These are phyloP conservation scores for Amanita phalloides DNA, from an alignment of 768 basidiomycete genomes.

Conservation along the genomic window DNA sequence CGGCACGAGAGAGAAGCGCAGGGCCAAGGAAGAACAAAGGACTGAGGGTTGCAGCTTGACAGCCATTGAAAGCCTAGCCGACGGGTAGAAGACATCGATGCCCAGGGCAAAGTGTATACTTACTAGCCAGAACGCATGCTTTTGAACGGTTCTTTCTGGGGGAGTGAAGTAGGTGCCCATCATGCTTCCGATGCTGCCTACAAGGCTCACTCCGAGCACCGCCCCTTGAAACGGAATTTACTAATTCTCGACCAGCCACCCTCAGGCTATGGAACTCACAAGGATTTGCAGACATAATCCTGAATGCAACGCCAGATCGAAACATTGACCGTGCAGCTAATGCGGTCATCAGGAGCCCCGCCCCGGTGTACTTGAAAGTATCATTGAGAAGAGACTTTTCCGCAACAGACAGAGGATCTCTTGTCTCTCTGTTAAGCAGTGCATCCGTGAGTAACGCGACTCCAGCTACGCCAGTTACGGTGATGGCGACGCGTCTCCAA, in stretches of 20 bases:
- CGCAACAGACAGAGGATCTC: slow-evolving; percentile 47
- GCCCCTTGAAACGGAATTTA: slow-evolving; percentile 38
- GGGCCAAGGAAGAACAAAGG: slow-evolving; percentile 87
- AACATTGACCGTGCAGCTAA: slow-evolving; percentile 73
- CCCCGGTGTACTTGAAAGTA: slow-evolving; percentile 77
- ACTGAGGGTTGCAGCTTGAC: slow-evolving; percentile 78
- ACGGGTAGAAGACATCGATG: not conserved
- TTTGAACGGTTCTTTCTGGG: slow-evolving; percentile 65
- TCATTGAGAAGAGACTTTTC: slow-evolving; percentile 68
- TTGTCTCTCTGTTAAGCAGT: slow-evolving; percentile 70
- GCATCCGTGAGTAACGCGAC: slow-evolving; percentile 52
- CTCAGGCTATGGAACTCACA: slow-evolving; percentile 31
- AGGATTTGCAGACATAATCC: slow-evolving; percentile 77
- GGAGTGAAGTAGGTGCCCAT: slow-evolving; percentile 71
- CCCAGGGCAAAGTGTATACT: slow-evolving; percentile 13
- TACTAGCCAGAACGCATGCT: slow-evolving; percentile 76
- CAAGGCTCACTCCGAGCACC: slow-evolving; percentile 73
- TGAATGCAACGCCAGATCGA: slow-evolving; percentile 52
- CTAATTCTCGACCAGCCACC: not conserved
- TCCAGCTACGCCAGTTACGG: slow-evolving; percentile 56
- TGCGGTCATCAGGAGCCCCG: slow-evolving; percentile 68
- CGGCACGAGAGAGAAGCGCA: slow-evolving; percentile 77
- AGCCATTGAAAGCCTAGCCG: slow-evolving; percentile 68
- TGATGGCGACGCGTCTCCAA: slow-evolving; percentile 30
- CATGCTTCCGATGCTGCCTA: slow-evolving; percentile 77